Evolutionary conservation across 2,329 filamentous ascomycete genomes (phyloP).

Genomic region (Coleophoma cylindrospora): DNA sequence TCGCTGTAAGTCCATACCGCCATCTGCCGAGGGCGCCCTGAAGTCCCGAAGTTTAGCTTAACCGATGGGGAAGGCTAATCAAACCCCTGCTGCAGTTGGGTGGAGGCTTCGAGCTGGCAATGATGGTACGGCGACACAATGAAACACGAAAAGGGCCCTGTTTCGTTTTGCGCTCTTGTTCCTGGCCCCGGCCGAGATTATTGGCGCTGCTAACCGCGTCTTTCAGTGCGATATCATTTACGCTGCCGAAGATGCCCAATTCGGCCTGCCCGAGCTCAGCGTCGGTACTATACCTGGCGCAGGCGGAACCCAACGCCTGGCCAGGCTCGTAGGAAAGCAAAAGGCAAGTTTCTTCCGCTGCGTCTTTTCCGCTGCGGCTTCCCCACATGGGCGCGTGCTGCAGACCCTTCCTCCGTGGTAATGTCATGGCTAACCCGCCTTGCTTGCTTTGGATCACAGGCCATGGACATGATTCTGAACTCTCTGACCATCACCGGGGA

Average conservation of each 20-base stretch:
- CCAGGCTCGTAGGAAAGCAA: conserved; percentile 29
- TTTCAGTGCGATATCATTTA: conserved; percentile 32
- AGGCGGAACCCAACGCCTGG: conserved; percentile 27
- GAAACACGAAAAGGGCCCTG: not conserved
- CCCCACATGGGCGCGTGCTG: too few relatives aligned
- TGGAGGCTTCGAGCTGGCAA: conserved; percentile 44
- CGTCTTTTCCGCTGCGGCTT: too few relatives aligned
- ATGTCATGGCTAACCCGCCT: not conserved
- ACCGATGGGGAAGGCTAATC: not conserved
- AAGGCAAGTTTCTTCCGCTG: conserved; percentile 14
- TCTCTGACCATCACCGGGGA: conserved; percentile 11
- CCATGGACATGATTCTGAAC: conserved; percentile 22
- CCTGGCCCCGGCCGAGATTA: too few relatives aligned
- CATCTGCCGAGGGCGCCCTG: too few relatives aligned
- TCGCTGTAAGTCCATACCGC: conserved; percentile 34
- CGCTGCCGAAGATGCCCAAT: conserved; percentile 18
- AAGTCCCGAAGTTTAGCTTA: too few relatives aligned
- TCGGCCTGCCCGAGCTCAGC: conserved; percentile 28
- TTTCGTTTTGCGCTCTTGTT: too few relatives aligned
- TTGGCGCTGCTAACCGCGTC: not conserved
- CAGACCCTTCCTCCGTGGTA: too few relatives aligned
- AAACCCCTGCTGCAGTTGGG: conserved; percentile 32
- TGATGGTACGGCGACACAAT: conserved; percentile 31
- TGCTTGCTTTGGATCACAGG: conserved; percentile 6
- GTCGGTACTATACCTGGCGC: conserved; percentile 26